Base-by-base conservation (phyloP, 148 eudicot genomes). In the Amaranthus palmeri region DNA sequence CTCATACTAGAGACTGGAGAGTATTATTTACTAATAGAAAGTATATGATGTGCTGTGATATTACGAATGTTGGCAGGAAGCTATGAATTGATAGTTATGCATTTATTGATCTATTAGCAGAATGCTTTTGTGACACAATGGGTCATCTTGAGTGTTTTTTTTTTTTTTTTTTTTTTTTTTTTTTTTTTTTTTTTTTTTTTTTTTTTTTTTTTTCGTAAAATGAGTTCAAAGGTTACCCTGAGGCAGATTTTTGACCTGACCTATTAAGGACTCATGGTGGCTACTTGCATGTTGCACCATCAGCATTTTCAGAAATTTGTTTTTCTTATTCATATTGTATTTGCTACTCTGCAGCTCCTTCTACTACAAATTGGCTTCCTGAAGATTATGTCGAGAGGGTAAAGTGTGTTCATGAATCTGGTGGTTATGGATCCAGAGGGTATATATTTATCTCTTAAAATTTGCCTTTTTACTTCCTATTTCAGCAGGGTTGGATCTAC, bases 351-450 rank as follows among this genome's bases (percentile, higher is more conserved):
- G 47, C 82, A 95, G 99, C 75, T 76, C 99, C 99, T 72, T 85
- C 99, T 11, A 79, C 88, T 50, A 95, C 97, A 54, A 86, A 76
- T 69, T 66, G 14, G 18, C 85, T 95, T 70, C 99, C 99, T 56
- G 97, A 95, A 77, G 99, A 89, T 77, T 95, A 95, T 80, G 97
- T 95, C 73, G 92, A 85, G 81, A 78, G 90, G 67, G 99, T 95
- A 69, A 85, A 88, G 84, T 43, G 45, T 75, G 83, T 95, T 75
- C 99, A 95, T 70, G 96, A 91, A 71, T 73, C 78, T 80, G 99
- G 99, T 74, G 99, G 99, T 67, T 83, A 95, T 83, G 97, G 83
- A 10, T 95, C 99, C 12, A 85, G 97, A 76, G 99, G 99, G 99
- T 92, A 89, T 75, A 81, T 41, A 40, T 60, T 45, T 64, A 46